Conservation (phyloP, 2,329 filamentous ascomycete genomes). For the Venturia oleaginea region DNA sequence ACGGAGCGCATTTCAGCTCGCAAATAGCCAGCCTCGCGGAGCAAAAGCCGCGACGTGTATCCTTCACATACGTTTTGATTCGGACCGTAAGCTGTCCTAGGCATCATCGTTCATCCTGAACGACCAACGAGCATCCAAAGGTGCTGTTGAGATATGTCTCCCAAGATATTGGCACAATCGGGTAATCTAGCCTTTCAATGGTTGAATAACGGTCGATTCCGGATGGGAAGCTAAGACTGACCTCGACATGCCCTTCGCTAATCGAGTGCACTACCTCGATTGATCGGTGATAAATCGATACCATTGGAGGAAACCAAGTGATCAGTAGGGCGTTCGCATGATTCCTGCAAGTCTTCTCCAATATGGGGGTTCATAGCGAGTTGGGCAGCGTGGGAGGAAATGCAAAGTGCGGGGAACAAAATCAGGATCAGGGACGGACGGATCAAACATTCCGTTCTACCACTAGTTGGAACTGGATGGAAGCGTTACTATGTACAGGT, state of each 20-base stretch:
- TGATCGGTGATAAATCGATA: background rate
- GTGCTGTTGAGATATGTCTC: background rate
- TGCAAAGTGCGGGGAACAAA: background rate
- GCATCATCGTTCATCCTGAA: background rate
- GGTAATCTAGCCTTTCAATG: background rate
- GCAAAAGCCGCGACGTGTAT: background rate
- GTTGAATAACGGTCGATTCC: background rate
- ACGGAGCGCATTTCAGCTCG: background rate
- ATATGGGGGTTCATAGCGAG: background rate
- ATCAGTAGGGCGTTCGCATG: background rate
- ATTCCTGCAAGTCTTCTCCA: background rate
- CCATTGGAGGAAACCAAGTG: background rate
- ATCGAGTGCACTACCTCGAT: background rate
- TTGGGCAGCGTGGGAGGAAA: background rate
- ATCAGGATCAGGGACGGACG: background rate
- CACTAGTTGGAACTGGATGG: background rate
- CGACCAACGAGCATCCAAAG: background rate
- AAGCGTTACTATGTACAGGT: background rate
- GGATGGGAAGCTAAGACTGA: background rate
- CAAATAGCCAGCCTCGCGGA: background rate
- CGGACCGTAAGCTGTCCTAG: background rate
- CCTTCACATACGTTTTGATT: background rate
- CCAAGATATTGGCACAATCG: background rate
- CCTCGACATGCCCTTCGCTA: background rate
- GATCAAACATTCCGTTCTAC: background rate